These are phyloP conservation scores for Lachancea fermentati DNA, from an alignment of 805 yeast genomes.

Conservation along the genomic window DNA sequence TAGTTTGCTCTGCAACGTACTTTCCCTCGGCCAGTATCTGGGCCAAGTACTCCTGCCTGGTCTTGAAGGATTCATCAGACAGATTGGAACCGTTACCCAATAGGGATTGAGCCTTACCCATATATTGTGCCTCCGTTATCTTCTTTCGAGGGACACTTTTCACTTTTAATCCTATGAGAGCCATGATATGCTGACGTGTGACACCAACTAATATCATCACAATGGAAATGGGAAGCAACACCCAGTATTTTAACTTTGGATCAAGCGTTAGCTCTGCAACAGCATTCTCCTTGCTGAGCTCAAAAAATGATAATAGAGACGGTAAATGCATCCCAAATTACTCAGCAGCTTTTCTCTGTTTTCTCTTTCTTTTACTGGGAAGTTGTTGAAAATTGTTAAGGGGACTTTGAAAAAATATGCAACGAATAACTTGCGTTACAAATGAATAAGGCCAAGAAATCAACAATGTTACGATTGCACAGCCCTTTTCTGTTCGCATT, in stretches of 20 bases:
- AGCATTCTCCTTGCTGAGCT: slow-evolving; percentile 21
- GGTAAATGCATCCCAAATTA: slow-evolving; percentile 1
- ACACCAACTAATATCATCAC: slow-evolving; percentile 89
- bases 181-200: slow-evolving; percentile 61
- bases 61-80: slow-evolving; percentile 45
- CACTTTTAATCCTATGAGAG: slow-evolving; percentile 53
- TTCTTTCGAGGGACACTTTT: slow-evolving; percentile 47
- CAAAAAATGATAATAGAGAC: neutral
- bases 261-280: slow-evolving; percentile 62
- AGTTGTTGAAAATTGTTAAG: neutral
- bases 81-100: slow-evolving; percentile 49
- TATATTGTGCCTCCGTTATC: slow-evolving; percentile 57
- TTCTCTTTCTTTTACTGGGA: neutral
- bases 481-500: too few species aligned
- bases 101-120: slow-evolving; percentile 55
- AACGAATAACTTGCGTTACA: too few species aligned
- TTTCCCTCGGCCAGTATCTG: slow-evolving; percentile 47
- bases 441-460: too few species aligned
- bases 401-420: too few species aligned
- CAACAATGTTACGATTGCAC: too few species aligned
- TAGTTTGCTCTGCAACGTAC: slow-evolving; percentile 44
- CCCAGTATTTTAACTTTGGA: slow-evolving; percentile 84
- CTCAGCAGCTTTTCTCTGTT: neutral
- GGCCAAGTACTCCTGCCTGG: slow-evolving; percentile 45
- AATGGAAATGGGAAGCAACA: slow-evolving; percentile 76